These are phyloP conservation scores for Pelagophyceae sp. DNA, from an alignment of 352 stramenopile genomes.

Conservation along the genomic window DNA sequence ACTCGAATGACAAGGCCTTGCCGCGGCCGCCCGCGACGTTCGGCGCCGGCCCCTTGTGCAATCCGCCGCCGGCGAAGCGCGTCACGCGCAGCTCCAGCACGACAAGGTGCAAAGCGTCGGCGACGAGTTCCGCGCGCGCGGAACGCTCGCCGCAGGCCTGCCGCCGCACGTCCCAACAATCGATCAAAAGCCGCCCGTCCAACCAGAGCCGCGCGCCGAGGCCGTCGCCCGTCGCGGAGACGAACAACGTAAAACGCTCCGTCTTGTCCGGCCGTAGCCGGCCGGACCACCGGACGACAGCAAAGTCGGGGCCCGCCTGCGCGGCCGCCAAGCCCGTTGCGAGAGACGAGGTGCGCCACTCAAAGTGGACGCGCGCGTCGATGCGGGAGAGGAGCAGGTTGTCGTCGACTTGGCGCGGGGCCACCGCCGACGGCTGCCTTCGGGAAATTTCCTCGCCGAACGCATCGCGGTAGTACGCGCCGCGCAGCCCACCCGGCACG, in stretches of 20 bases:
- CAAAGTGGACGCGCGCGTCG: slow-evolving; percentile 46
- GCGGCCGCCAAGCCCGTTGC: slow-evolving; percentile 9
- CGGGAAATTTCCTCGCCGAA: slow-evolving; percentile 25
- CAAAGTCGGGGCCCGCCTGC: slow-evolving; percentile 32
- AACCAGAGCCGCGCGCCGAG: slow-evolving; percentile 36
- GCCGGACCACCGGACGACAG: slow-evolving; percentile 44
- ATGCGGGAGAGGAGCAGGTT: slow-evolving; percentile 30
- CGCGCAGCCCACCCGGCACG: slow-evolving; percentile 35
- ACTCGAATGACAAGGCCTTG: background rate
- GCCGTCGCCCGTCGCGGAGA: slow-evolving; percentile 40
- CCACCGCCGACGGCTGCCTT: slow-evolving; percentile 15
- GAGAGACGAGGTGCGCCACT: slow-evolving; percentile 33
- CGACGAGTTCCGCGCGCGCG: slow-evolving; percentile 23
- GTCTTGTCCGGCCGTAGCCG: slow-evolving; percentile 25
- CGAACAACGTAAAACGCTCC: slow-evolving; percentile 37
- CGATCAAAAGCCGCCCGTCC: slow-evolving; percentile 41
- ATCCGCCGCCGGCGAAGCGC: slow-evolving; percentile 26
- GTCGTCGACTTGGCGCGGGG: too few relatives aligned
- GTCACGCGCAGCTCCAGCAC: slow-evolving; percentile 42
- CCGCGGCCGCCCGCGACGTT: slow-evolving; percentile 27
- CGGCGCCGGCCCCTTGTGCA: too few relatives aligned
- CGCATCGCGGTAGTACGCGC: slow-evolving; percentile 41
- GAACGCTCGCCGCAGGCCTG: background rate
- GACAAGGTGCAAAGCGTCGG: slow-evolving; percentile 31
- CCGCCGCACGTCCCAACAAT: slow-evolving; percentile 35